Conservation (phyloP, 2,329 filamentous ascomycete species). For the Dothistroma septosporum region DNA sequence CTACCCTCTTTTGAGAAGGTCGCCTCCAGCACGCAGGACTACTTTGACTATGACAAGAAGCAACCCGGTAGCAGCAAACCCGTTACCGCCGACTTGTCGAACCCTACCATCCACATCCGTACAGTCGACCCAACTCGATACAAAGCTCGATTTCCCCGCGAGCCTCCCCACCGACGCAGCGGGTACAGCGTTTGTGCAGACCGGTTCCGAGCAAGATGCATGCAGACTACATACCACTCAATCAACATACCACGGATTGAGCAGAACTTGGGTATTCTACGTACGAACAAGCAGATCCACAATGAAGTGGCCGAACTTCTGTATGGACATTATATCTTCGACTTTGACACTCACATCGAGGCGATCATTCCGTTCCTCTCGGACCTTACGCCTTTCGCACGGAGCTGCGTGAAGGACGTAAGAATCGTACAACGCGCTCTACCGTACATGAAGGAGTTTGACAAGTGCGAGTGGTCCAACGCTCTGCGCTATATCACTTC, state of each 20-base stretch:
- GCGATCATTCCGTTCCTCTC: constrained; percentile 57
- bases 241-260: constrained; percentile 39
- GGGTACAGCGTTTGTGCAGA: constrained; percentile 40
- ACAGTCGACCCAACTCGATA: constrained; percentile 41
- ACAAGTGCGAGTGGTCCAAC: constrained; percentile 53
- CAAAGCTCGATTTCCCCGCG: constrained; percentile 19
- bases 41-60: constrained; percentile 40
- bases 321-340: constrained; percentile 55
- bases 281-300: constrained; percentile 44
- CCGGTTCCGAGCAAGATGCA: constrained; percentile 41
- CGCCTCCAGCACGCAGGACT: constrained; percentile 37
- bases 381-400: constrained; percentile 51
- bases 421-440: constrained; percentile 55
- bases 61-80: constrained; percentile 17
- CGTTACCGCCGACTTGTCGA: constrained; percentile 17
- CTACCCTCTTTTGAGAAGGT: constrained; percentile 32
- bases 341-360: constrained; percentile 58
- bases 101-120: constrained; percentile 41
- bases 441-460: constrained; percentile 52
- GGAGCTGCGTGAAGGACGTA: constrained; percentile 48
- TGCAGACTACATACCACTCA: constrained; percentile 55
- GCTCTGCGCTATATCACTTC: constrained; percentile 48
- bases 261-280: constrained; percentile 32
- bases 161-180: constrained; percentile 32
- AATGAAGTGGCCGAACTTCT: constrained; percentile 54